These are phyloP conservation scores for Eragrostis nindensis DNA, from an alignment of 176 grass and related monocot species.

Conservation along the genomic window DNA sequence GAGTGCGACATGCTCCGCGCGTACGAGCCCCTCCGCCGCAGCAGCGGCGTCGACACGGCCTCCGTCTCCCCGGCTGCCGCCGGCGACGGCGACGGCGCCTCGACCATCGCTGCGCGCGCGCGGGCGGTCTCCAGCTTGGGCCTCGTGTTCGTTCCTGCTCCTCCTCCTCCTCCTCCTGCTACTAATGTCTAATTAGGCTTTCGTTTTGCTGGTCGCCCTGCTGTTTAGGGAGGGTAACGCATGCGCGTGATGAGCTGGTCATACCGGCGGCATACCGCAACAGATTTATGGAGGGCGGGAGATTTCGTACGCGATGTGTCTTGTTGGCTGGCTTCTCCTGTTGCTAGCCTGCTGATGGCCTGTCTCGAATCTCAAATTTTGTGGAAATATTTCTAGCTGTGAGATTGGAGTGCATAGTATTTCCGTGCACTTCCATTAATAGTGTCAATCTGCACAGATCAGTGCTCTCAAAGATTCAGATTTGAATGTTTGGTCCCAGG, in stretches of 20 bases:
- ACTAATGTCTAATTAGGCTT: not conserved
- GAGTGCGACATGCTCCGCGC: constrained; percentile 57
- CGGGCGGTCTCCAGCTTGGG: too few species aligned
- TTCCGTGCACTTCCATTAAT: not conserved
- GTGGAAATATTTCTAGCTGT: constrained; percentile 22
- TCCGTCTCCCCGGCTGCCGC: not conserved
- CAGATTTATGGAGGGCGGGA: not conserved
- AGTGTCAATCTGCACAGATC: not conserved
- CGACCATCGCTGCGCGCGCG: constrained; percentile 27
- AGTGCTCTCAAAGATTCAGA: not conserved
- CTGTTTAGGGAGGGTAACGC: constrained; percentile 36
- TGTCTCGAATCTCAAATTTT: not conserved
- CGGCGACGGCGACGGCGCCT: constrained; percentile 14
- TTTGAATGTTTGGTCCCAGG: not conserved
- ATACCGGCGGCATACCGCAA: not conserved
- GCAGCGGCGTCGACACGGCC: constrained; percentile 40
- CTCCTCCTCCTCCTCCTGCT: not conserved
- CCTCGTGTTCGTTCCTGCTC: not conserved
- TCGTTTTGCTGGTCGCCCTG: constrained; percentile 37
- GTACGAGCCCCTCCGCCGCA: constrained; percentile 44
- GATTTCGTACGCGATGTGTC: constrained; percentile 13
- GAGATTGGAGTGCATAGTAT: not conserved
- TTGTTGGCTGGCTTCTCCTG: not conserved
- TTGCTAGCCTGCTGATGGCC: constrained; percentile 5
- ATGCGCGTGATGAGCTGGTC: constrained; percentile 10